Evolutionary conservation across 2,329 filamentous ascomycete genomes (phyloP), one percentile per base, ranked within the genome.

Genomic region (Fusarium pseudograminearum): DNA sequence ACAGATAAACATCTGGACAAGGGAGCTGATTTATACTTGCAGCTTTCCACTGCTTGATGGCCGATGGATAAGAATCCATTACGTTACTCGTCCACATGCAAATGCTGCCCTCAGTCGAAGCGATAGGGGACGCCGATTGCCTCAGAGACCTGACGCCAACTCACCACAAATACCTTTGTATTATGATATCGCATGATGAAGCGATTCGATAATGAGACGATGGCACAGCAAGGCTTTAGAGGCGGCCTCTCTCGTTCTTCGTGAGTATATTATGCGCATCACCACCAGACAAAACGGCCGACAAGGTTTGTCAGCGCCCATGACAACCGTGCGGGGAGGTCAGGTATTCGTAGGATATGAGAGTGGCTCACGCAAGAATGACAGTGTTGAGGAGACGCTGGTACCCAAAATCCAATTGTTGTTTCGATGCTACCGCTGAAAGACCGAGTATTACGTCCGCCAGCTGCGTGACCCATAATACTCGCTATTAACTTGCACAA

Each of bases 401-500:
- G 61, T 70, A 61, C 69, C 65, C 61, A 73, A 71, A 72, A 77
- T 76, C 74, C 73, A 77, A 78, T 74, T 75, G 67, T 61, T 73
- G 68, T 73, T 71, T 69, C 64, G 67, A 77, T 75, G 68, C 77
- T 76, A 77, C 68, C 73, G 71, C 74, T 73, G 57, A 74, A 73
- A 65, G 59, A 72, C 66, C 71, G 68, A 71, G 73, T 64, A 70
- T 73, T 71, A 71, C 71, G 66, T 69, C 70, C 69, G 62, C 55
- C 50, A 61, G 65, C 72, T 75, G 74, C 72, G 69, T 76, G 74
- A 75, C 72, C 72, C 70, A 76, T 76, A 69, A 78, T 79, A 73
- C 76, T 78, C 77, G 76, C 76, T 78, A 77, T 77, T 74, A 75
- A 74, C 73, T 78, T 76, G 71, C 72, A 69, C 68, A 74, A 50